Evolutionary conservation across 176 grass and related monocot species (phyloP), one percentile per base, ranked within the genome.

Genomic region (Hyparrhenia diplandra): DNA sequence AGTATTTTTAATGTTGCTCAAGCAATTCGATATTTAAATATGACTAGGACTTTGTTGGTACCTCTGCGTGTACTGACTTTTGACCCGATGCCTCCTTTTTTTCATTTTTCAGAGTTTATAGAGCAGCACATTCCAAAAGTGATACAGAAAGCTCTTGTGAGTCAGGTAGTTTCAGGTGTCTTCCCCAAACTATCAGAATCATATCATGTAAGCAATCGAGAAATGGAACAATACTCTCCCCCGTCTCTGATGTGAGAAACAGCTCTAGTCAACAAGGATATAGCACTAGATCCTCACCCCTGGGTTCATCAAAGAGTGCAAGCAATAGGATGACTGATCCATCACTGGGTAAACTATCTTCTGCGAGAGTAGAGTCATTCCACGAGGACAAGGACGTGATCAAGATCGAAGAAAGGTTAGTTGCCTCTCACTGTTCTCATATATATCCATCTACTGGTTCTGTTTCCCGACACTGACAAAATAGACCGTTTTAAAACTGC

Each of bases 321-420:
- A 93, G 93, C 84, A 91, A 89, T 88, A 90, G 90, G 69, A 93
- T 99, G 64, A 80, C 86, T 5, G 88, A 93, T 71, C 67, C 88
- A 62, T 85, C 84, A 17, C 59, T 90, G 2, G 80, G 69, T 67
- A 92, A 82, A 91, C 37, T 90, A 72, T 93, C 90, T 73, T 99
- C 87, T 46, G 89, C 71, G 49, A 91, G 89, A 81, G 62, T 75
- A 45, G 93, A 95, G 49, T 95, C 97, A 69, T 99, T 95, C 79
- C 88, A 87, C 28, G 82, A 92, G 59, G 87, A 95, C 67, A 91
- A 91, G 52, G 97, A 95, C 18, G 65, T 95, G 66, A 91, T 93
- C 87, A 99, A 86, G 77, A 99, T 99, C 3, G 93, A 99, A 99
- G 97, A 99, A 99, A 96, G 93, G 91, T 96, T 76, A 96, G 91